These are phyloP conservation scores for Ophiostoma novo-ulmi DNA, from an alignment of 2,329 filamentous ascomycete genomes.

Conservation along the genomic window DNA sequence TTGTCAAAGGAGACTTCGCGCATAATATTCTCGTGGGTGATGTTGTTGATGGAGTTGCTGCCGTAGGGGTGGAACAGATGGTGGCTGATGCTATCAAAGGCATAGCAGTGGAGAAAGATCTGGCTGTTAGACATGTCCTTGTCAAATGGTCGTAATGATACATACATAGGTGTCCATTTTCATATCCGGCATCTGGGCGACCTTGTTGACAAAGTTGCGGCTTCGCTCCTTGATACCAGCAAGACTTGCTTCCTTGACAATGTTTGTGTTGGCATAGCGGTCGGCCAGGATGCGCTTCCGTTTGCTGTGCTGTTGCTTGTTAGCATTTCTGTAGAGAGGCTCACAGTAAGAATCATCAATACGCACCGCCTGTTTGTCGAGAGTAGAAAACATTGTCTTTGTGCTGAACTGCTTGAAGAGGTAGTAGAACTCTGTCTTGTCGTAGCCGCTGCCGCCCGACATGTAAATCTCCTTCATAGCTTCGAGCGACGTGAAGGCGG, in stretches of 20 bases:
- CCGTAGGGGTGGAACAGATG: slow-evolving; percentile 64
- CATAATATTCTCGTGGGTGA: slow-evolving; percentile 60
- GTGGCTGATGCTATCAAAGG: slow-evolving; percentile 63
- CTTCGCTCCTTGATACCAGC: slow-evolving; percentile 54
- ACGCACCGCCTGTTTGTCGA: slow-evolving; percentile 41
- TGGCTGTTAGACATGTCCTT: slow-evolving; percentile 40
- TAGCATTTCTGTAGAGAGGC: not conserved
- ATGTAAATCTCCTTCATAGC: slow-evolving; percentile 60
- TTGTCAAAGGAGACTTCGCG: slow-evolving; percentile 62
- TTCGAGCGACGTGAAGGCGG: slow-evolving; percentile 51
- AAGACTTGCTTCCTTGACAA: slow-evolving; percentile 52
- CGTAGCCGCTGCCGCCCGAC: slow-evolving; percentile 56
- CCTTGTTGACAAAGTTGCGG: slow-evolving; percentile 49
- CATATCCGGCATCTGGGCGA: slow-evolving; percentile 39
- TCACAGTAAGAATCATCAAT: not conserved
- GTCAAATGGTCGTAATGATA: not conserved
- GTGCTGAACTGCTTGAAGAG: slow-evolving; percentile 54
- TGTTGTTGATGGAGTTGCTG: slow-evolving; percentile 51
- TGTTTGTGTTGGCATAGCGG: slow-evolving; percentile 62
- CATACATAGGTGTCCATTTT: slow-evolving; percentile 42
- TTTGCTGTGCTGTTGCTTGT: slow-evolving; percentile 48
- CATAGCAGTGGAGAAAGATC: slow-evolving; percentile 56
- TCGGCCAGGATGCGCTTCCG: slow-evolving; percentile 59
- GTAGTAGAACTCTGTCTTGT: slow-evolving; percentile 61
- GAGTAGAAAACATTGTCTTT: slow-evolving; percentile 53